Percentiles rank a stretch among this genome's conserved stretches.
phyloP scores from a whole-genome alignment of 371 early-diverging fungal genomes.

The Circinella minor region DNA sequence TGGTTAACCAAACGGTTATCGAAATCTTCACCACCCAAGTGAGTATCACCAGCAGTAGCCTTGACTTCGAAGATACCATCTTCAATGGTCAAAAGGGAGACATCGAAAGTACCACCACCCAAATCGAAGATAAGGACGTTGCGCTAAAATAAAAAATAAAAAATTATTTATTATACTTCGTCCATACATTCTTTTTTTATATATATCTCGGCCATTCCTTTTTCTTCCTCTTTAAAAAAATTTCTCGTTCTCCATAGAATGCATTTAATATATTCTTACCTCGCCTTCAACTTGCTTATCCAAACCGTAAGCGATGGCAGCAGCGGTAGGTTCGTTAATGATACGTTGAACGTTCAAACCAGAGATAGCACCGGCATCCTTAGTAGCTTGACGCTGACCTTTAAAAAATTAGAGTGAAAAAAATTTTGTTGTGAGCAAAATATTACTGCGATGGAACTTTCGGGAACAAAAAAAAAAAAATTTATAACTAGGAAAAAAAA shows the following conservation, averaged over 20 bases:
- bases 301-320: conserved; percentile 97
- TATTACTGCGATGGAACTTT: neutral
- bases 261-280: conserved; percentile 6
- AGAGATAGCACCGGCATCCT: conserved; percentile 96
- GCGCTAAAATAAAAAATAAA: conserved; percentile 29
- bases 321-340: conserved; percentile 99
- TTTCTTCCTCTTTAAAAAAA: neutral
- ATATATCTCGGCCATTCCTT: too few relatives aligned
- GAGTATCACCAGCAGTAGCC: conserved; percentile 97
- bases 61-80: conserved; percentile 94
- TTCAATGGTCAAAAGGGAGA: conserved; percentile 94
- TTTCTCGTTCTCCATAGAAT: neutral
- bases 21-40: conserved; percentile 99
- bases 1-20: conserved; percentile 93
- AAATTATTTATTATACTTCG: too few relatives aligned
- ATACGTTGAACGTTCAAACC: conserved; percentile 97
- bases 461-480: conserved; percentile 4
- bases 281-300: conserved; percentile 86
- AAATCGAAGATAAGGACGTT: conserved; percentile 96
- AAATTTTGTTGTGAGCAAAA: neutral
- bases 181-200: neutral
- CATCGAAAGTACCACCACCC: conserved; percentile 99
- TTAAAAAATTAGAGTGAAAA: neutral
- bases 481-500: neutral
- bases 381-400: conserved; percentile 98